phyloP scores from a whole-genome alignment of 2,329 filamentous ascomycete genomes.

The Shiraia bambusicola region DNA sequence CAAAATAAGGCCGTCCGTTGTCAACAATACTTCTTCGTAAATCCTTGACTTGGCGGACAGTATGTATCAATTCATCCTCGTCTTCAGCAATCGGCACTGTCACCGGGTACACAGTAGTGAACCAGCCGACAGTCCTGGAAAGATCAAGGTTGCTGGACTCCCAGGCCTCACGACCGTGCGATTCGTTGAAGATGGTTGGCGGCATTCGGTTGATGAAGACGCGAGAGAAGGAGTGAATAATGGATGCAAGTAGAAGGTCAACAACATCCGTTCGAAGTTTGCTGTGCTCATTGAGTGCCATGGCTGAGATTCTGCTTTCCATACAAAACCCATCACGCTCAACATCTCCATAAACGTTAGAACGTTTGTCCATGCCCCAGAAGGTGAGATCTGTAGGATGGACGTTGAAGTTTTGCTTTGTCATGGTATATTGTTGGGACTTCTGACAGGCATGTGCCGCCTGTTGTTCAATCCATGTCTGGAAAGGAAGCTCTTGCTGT shows the following conservation, averaged over 20 bases:
- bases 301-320: conserved; percentile 19
- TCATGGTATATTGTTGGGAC: conserved; percentile 8
- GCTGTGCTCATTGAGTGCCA: conserved; percentile 35
- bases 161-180: conserved; percentile 44
- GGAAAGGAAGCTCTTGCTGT: conserved; percentile 31
- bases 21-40: conserved; percentile 48
- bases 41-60: conserved; percentile 58
- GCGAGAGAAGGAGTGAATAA: conserved; percentile 58
- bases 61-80: conserved; percentile 54
- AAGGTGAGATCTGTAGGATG: conserved; percentile 27
- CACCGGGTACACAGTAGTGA: conserved; percentile 59
- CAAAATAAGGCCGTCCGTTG: conserved; percentile 55
- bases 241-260: conserved; percentile 57
- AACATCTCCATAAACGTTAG: conserved; percentile 34
- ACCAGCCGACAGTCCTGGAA: conserved; percentile 62
- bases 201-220: conserved; percentile 55
- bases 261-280: conserved; percentile 56
- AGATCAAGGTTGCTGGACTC: conserved; percentile 53
- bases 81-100: conserved; percentile 46
- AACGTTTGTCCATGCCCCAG: conserved; percentile 34
- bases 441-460: conserved; percentile 16
- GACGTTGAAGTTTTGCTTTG: conserved; percentile 13
- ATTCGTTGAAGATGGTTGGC: conserved; percentile 53
- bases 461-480: conserved; percentile 34
- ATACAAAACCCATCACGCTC: conserved; percentile 32